These are phyloP conservation scores for Apophysomyces variabilis DNA, from an alignment of 371 early-diverging fungal genomes.

Conservation along the genomic window DNA sequence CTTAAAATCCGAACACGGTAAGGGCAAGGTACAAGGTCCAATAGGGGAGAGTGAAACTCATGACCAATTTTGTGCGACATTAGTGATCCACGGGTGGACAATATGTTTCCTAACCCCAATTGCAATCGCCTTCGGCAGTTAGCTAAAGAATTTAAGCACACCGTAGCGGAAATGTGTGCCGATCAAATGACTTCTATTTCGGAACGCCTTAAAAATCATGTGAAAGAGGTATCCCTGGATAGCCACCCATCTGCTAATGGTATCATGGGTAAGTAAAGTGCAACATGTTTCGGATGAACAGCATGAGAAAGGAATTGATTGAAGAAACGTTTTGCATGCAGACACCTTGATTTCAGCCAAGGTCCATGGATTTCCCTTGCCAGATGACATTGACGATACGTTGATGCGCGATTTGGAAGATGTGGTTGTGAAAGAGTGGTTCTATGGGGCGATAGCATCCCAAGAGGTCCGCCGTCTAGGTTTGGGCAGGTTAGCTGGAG, in stretches of 20 bases:
- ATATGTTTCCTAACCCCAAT: conserved; percentile 50
- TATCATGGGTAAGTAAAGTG: conserved; percentile 37
- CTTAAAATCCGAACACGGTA: conserved; percentile 51
- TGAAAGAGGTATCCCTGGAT: conserved; percentile 42
- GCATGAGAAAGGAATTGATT: not conserved
- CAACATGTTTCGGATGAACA: too few relatives aligned
- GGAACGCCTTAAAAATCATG: conserved; percentile 36
- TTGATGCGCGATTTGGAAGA: conserved; percentile 38
- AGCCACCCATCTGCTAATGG: conserved; percentile 58
- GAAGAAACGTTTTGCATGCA: not conserved
- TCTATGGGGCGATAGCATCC: conserved; percentile 34
- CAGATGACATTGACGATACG: conserved; percentile 50
- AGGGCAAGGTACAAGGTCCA: conserved; percentile 2
- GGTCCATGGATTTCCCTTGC: conserved; percentile 54
- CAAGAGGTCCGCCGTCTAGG: conserved; percentile 51
- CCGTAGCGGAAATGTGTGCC: conserved; percentile 36
- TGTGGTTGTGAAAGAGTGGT: conserved; percentile 51
- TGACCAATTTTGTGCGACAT: not conserved
- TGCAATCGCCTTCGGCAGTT: conserved; percentile 45
- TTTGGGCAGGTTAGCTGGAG: conserved; percentile 59
- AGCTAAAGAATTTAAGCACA: conserved; percentile 37
- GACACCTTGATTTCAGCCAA: conserved; percentile 52
- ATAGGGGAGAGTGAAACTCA: conserved; percentile 4
- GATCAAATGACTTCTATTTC: conserved; percentile 35
- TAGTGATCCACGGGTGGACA: conserved; percentile 49